These are phyloP conservation scores for Bombardia bombarda DNA, from an alignment of 495 filamentous ascomycete species.

Conservation along the genomic window DNA sequence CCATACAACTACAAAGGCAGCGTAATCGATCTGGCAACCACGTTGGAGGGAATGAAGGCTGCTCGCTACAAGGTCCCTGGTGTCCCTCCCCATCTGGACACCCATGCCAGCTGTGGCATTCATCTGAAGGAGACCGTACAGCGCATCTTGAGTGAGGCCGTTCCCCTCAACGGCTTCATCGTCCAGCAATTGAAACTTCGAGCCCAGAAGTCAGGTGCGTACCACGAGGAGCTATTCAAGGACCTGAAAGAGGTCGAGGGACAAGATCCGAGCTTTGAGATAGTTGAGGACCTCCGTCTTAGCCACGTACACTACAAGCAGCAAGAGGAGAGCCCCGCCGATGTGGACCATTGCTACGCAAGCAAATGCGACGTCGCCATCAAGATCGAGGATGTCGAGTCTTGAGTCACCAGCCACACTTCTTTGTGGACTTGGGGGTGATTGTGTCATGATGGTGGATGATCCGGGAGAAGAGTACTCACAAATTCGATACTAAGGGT, in stretches of 20 bases:
- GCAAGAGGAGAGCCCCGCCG: neutral
- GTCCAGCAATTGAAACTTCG: constrained; percentile 7
- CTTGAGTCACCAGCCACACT: neutral
- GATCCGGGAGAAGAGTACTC: too few relatives aligned
- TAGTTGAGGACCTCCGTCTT: constrained; percentile 1
- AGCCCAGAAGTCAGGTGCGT: constrained; percentile 6
- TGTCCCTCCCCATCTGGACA: constrained; percentile 5
- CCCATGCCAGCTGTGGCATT: constrained; percentile 14
- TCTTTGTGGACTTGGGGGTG: neutral
- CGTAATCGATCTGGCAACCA: constrained; percentile 2
- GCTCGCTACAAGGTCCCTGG: constrained; percentile 11
- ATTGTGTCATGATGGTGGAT: neutral
- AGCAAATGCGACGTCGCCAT: neutral
- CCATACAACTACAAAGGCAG: constrained; percentile 8
- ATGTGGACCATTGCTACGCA: neutral
- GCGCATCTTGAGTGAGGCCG: neutral
- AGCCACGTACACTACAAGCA: constrained; percentile 6
- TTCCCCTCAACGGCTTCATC: neutral
- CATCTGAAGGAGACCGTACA: constrained; percentile 3
- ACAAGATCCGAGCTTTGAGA: neutral
- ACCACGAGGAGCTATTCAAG: neutral
- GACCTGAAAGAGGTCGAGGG: constrained; percentile 2
- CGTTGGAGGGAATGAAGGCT: constrained; percentile 6
- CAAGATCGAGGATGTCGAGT: constrained; percentile 4
- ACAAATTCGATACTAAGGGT: too few relatives aligned